Evolutionary conservation across 306 rosid genomes (phyloP).

Genomic region (Castanea mollissima): DNA sequence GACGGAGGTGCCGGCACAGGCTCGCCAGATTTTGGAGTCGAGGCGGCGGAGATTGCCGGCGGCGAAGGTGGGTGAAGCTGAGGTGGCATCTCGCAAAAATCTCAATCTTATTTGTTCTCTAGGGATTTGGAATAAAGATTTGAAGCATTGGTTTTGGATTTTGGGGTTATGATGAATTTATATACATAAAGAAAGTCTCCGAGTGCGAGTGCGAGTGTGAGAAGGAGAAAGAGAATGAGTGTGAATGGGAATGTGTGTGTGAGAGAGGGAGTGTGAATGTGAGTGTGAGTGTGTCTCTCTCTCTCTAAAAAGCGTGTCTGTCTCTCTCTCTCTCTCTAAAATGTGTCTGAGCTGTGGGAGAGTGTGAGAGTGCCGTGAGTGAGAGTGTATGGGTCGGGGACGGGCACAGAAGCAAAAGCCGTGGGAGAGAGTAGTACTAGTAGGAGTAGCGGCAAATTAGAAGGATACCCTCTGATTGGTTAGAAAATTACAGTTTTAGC

Average conservation of each 20-base stretch:
- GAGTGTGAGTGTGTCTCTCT: not conserved
- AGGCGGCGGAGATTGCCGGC: conserved; percentile 18
- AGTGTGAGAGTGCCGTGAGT: not conserved
- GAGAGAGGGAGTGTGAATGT: not conserved
- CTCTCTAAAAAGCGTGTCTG: not conserved
- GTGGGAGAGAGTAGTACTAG: not conserved
- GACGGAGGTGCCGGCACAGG: conserved; percentile 50
- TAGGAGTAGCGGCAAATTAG: not conserved
- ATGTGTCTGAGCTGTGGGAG: conserved; percentile 1
- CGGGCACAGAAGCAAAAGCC: conserved; percentile 22
- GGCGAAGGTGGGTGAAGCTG: conserved; percentile 11
- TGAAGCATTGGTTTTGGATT: not conserved
- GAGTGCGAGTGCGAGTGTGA: too few relatives aligned
- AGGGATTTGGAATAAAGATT: not conserved
- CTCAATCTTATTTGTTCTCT: not conserved
- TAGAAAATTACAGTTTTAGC: conserved; percentile 19
- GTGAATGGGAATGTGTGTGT: conserved; percentile 17
- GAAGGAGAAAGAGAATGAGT: not conserved
- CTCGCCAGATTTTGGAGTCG: conserved; percentile 55
- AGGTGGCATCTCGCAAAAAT: conserved; percentile 17
- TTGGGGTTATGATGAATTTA: too few relatives aligned
- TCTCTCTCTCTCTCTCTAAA: too few relatives aligned
- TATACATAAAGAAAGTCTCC: too few relatives aligned
- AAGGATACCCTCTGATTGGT: not conserved
- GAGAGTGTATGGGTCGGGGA: conserved; percentile 36